phyloP scores from a whole-genome alignment of 345 rosid species.

The Microcos paniculata region DNA sequence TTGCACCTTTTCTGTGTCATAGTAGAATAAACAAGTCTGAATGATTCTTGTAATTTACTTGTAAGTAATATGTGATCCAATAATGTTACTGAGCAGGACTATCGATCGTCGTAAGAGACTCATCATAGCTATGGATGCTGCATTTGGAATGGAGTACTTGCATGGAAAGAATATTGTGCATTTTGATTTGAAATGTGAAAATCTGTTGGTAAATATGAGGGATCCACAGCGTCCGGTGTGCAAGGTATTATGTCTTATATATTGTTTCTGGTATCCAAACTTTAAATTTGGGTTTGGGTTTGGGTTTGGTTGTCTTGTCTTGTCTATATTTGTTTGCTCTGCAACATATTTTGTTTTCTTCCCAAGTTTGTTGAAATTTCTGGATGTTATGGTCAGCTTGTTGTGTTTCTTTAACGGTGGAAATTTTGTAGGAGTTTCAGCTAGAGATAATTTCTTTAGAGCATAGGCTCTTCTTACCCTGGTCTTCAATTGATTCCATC shows the following conservation, averaged over 20 bases:
- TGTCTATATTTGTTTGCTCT: not conserved
- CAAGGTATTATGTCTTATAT: slow-evolving; percentile 53
- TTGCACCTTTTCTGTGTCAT: not conserved
- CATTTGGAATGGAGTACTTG: slow-evolving; percentile 98
- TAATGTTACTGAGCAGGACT: slow-evolving; percentile 54
- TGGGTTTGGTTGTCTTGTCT: not conserved
- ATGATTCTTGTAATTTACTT: slow-evolving; percentile 18
- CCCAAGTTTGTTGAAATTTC: slow-evolving; percentile 9
- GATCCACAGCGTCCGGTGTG: slow-evolving; percentile 97
- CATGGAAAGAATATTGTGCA: slow-evolving; percentile 97
- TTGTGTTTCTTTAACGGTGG: not conserved
- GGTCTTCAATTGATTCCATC: not conserved
- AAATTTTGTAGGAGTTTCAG: slow-evolving; percentile 4
- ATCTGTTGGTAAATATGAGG: slow-evolving; percentile 96
- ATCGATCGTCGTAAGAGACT: slow-evolving; percentile 99
- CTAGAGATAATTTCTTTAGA: slow-evolving; percentile 8
- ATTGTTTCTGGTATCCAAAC: slow-evolving; percentile 5
- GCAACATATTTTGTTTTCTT: not conserved
- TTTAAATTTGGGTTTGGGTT: slow-evolving; percentile 19
- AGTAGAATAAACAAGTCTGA: slow-evolving; percentile 13
- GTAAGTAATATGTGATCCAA: slow-evolving; percentile 17
- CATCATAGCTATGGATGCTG: slow-evolving; percentile 96
- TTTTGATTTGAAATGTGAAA: slow-evolving; percentile 97
- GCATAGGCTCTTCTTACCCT: not conserved
- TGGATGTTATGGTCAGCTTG: slow-evolving; percentile 14